phyloP scores from a whole-genome alignment of 2,329 filamentous ascomycete species.

The Neofusicoccum ribis region DNA sequence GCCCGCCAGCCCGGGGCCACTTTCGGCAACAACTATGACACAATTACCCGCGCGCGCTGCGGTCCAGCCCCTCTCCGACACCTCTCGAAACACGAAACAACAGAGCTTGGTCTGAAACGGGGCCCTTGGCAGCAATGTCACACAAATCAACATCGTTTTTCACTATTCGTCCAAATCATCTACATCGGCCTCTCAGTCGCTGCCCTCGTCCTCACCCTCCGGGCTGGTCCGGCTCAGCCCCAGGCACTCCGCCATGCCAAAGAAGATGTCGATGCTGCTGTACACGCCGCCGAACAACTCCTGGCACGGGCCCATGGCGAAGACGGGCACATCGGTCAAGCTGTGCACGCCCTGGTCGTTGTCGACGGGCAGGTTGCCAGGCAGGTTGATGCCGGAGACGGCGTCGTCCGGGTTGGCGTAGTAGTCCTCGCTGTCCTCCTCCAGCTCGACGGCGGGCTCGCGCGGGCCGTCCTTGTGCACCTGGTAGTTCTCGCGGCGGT shows the following conservation, averaged over 20 bases:
- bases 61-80: neutral
- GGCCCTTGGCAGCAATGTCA: neutral
- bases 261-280: constrained; percentile 72
- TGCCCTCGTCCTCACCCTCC: neutral
- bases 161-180: neutral
- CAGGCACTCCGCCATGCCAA: constrained; percentile 69
- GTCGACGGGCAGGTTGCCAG: constrained; percentile 68
- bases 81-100: neutral
- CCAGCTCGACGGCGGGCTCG: constrained; percentile 57
- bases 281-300: constrained; percentile 72
- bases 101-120: neutral
- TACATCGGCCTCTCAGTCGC: too few relatives aligned
- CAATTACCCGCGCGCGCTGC: neutral
- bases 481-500: constrained; percentile 74
- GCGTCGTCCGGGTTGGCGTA: constrained; percentile 70
- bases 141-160: neutral
- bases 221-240: constrained; percentile 10
- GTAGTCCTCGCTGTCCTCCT: constrained; percentile 56
- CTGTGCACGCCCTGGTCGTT: constrained; percentile 57
- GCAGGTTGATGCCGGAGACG: constrained; percentile 67
- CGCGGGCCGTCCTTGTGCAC: constrained; percentile 69
- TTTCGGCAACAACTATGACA: neutral
- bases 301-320: constrained; percentile 76
- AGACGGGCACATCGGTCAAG: constrained; percentile 56
- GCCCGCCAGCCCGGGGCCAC: neutral